A percentile compares a stretch with the other conserved stretches of the same genome.
These are phyloP conservation scores for Centaurea solstitialis DNA, from an alignment of 129 eudicot species.

Conservation along the genomic window DNA sequence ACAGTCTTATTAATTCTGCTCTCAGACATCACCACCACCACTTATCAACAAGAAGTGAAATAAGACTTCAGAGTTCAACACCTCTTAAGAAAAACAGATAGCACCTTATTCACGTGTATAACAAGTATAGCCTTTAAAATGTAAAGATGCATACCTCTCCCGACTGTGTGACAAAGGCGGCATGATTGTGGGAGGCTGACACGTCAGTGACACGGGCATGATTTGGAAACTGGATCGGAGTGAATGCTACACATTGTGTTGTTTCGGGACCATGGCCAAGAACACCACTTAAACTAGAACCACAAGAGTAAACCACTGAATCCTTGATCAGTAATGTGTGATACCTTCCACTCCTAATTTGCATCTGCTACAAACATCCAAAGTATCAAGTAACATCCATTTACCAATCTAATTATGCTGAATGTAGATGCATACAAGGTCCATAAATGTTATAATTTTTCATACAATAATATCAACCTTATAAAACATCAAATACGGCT, in stretches of 20 bases:
- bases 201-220: conserved; percentile 58
- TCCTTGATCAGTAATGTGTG: conserved; percentile 82
- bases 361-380: conserved; percentile 58
- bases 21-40: background rate
- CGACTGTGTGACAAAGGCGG: conserved; percentile 76
- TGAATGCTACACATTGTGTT: conserved; percentile 74
- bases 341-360: conserved; percentile 89
- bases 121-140: background rate
- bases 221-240: conserved; percentile 65
- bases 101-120: background rate
- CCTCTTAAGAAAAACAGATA: background rate
- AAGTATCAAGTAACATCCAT: conserved; percentile 9
- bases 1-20: background rate
- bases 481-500: background rate
- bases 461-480: background rate
- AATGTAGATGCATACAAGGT: too few relatives aligned
- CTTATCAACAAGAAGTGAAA: background rate
- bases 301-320: conserved; percentile 80
- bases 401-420: background rate
- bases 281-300: conserved; percentile 95
- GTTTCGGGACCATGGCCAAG: conserved; percentile 98
- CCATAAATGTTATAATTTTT: too few relatives aligned
- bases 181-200: conserved; percentile 95
- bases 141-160: conserved; percentile 68
- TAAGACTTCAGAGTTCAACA: background rate